phyloP scores from a whole-genome alignment of 2,329 filamentous ascomycete genomes.

The Ophiostoma quercus region DNA sequence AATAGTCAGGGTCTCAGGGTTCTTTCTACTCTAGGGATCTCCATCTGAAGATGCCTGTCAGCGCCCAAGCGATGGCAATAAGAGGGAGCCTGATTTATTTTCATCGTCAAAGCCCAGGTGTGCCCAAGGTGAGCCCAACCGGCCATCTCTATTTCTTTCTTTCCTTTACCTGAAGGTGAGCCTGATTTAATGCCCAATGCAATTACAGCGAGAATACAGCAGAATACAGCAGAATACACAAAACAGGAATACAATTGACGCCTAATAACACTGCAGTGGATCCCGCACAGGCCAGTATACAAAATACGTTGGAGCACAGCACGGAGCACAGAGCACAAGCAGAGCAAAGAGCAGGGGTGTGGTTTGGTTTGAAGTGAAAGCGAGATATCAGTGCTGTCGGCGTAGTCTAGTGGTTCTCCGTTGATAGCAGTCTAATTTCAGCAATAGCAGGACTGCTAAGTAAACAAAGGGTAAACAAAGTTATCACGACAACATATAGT shows the following conservation, averaged over 20 bases:
- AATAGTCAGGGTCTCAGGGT: slow-evolving; percentile 6
- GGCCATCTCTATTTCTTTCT: not conserved
- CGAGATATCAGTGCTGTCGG: slow-evolving; percentile 7
- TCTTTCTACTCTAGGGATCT: not conserved
- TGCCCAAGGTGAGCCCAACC: not conserved
- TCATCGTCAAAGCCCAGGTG: not conserved
- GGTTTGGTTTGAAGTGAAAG: not conserved
- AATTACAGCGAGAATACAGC: too few relatives aligned
- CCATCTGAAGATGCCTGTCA: not conserved
- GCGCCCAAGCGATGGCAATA: not conserved
- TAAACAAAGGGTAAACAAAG: not conserved
- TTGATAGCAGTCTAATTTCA: not conserved
- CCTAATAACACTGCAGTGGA: not conserved
- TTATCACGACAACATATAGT: too few relatives aligned
- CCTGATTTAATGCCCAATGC: too few relatives aligned
- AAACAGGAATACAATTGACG: not conserved
- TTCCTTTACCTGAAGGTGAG: too few relatives aligned
- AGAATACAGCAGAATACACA: too few relatives aligned
- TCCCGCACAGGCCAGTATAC: slow-evolving; percentile 1
- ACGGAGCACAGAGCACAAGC: not conserved
- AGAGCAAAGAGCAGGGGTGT: not conserved
- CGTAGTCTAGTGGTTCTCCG: not conserved
- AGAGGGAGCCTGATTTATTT: not conserved
- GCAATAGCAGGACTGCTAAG: slow-evolving; percentile 7
- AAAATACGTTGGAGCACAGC: slow-evolving; percentile 12